A percentile compares a stretch with the other conserved stretches of the same genome.
Conservation (phyloP, 352 stramenopile genomes). For the Pythium phragmitis region DNA sequence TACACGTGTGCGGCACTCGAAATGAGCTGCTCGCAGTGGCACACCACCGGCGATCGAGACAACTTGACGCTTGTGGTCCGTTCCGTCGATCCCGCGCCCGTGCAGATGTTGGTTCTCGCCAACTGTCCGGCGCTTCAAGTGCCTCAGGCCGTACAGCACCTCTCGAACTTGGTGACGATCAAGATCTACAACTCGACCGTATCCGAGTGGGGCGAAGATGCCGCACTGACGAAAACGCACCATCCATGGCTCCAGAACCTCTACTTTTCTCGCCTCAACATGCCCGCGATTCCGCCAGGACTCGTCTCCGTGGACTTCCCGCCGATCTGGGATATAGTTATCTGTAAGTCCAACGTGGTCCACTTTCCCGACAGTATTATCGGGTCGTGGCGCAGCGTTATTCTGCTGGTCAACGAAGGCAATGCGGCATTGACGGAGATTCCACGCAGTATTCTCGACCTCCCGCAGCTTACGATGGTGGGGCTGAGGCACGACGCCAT, state of each 20-base stretch:
- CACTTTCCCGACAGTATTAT: not conserved
- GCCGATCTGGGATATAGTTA: not conserved
- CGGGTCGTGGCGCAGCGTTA: not conserved
- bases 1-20: not conserved
- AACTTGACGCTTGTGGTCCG: not conserved
- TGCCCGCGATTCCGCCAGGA: not conserved
- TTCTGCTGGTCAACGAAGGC: not conserved
- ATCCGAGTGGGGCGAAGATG: not conserved
- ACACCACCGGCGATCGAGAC: not conserved
- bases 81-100: not conserved
- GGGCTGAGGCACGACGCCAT: not conserved
- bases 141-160: not conserved
- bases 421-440: slow-evolving; percentile 7
- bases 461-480: not conserved
- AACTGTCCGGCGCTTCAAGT: not conserved
- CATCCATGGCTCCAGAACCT: not conserved
- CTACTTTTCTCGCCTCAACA: slow-evolving; percentile 1
- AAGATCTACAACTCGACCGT: not conserved
- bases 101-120: not conserved
- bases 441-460: slow-evolving; percentile 4
- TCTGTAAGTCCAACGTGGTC: slow-evolving; percentile 6
- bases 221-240: not conserved
- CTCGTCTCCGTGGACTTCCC: slow-evolving; percentile 1
- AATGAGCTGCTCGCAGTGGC: not conserved
- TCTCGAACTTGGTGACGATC: not conserved